Base-by-base conservation (phyloP, 768 basidiomycete genomes). In the Psilocybe sp. region DNA sequence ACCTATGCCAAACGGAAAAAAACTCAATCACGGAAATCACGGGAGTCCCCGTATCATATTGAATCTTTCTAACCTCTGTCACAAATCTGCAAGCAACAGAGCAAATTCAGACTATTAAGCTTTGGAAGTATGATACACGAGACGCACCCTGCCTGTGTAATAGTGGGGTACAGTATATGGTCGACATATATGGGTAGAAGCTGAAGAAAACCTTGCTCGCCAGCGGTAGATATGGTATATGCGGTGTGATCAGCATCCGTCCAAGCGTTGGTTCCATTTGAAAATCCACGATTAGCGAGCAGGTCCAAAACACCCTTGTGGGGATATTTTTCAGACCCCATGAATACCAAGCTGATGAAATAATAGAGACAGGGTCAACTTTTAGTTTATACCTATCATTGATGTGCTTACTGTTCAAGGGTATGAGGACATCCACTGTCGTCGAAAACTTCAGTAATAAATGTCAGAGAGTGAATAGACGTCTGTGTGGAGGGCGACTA, bases 391-490 rank as follows among this genome's bases (percentile, higher is more conserved):
- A 7, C 3, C 23, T 28, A 28, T 28, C 7, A 7, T 4, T 7
- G 23, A 28, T 28, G 23, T 28, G 72, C 87, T 62, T 62, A 92
- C 91, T 98, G 95, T 70, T 98, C 96, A 35, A 98, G 73, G 1
- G 96, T 98, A 67, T 98, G 96, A 3, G 96, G 96, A 60, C 95
- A 89, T 49, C 96, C 96, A 44, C 84, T 88, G 63, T 97, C 95
- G 69, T 96, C 78, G 69, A 97, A 96, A 64, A 95, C 93, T 95
- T 43, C 13, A 57, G 47, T 12, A 15, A 32, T 9, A 8, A 23
- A 16, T n/a, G 34, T 1, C 9, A 14, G 40, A 18, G 35, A 45
- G 19, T 31, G 35, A 14, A 31, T 28, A 34, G 35, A 48, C 37
- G 40, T n/a, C 9, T 33, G 14, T 28, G 23, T 28, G 23, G 23